These are phyloP conservation scores for Silene noctiflora DNA, from an alignment of 179 eudicot species.

Conservation along the genomic window DNA sequence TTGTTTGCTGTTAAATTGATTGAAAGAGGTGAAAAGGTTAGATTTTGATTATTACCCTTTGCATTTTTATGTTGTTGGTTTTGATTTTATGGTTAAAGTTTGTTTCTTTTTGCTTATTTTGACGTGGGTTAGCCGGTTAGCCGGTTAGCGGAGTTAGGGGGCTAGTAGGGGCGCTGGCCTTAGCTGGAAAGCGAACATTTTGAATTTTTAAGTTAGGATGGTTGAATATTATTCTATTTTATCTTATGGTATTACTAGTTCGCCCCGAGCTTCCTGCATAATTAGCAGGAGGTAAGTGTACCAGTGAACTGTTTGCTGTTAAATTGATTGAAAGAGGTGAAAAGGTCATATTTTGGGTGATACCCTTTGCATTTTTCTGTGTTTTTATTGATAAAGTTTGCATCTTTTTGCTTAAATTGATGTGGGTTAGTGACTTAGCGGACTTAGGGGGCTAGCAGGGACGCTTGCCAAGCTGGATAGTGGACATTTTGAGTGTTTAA, in stretches of 20 bases:
- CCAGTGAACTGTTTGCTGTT: slow-evolving; percentile 46
- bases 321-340: slow-evolving; percentile 90
- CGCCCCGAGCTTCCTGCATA: no score
- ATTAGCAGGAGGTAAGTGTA: no score
- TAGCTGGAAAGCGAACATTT: no score
- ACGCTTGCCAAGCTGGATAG: no score
- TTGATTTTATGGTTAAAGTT: not conserved
- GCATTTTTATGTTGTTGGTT: not conserved
- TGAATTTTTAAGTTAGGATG: no score
- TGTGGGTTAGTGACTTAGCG: slow-evolving; percentile 9
- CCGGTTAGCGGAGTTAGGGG: no score
- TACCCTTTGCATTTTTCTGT: not conserved
- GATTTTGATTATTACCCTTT: slow-evolving; percentile 5
- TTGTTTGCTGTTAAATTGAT: slow-evolving; percentile 69
- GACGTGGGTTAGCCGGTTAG: slow-evolving; percentile 18
- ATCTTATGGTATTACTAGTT: no score
- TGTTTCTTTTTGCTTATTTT: slow-evolving; percentile 5
- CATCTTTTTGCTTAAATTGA: slow-evolving; percentile 15
- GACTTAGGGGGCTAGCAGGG: no score
- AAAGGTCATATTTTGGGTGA: no score
- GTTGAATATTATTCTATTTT: no score
- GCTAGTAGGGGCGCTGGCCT: no score
- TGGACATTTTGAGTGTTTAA: no score
- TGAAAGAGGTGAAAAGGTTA: slow-evolving; percentile 82
- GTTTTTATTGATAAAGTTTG: not conserved